These are phyloP conservation scores for Forsythia viridissima DNA, from an alignment of 257 asterid species.

Conservation along the genomic window DNA sequence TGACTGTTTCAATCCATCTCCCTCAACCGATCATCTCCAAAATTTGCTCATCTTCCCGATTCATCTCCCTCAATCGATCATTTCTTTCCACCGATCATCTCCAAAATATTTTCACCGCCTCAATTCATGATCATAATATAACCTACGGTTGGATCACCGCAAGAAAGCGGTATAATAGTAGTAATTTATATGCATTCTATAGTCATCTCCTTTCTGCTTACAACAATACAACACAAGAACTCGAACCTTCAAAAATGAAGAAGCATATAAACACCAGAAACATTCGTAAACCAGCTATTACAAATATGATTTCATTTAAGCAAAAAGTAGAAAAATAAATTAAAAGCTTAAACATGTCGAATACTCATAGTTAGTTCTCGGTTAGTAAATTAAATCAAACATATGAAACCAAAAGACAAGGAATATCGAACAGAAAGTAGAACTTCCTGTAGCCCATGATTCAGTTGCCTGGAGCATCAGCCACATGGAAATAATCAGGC, in stretches of 20 bases:
- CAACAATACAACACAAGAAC: no score
- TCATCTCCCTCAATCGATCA: no score
- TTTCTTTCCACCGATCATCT: no score
- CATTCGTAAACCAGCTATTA: background rate
- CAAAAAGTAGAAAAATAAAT: background rate
- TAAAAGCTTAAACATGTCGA: background rate
- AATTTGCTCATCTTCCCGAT: no score
- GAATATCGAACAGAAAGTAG: background rate
- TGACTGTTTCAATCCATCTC: no score
- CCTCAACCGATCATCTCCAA: no score
- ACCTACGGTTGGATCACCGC: no score
- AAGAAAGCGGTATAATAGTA: no score
- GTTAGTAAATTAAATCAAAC: background rate
- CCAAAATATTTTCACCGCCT: no score
- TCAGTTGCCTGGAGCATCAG: constrained; percentile 81
- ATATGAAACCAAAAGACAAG: background rate
- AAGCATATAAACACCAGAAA: background rate
- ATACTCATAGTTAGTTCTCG: background rate
- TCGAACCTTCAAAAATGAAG: background rate
- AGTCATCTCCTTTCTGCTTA: no score
- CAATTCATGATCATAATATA: no score
- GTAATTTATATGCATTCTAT: no score
- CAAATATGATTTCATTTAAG: background rate
- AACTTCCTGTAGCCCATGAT: constrained; percentile 64
- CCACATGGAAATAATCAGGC: constrained; percentile 97